A percentile compares a stretch with the other conserved stretches of the same genome.
phyloP scores from a whole-genome alignment of 805 yeast genomes.

The Torulaspora delbrueckii region DNA sequence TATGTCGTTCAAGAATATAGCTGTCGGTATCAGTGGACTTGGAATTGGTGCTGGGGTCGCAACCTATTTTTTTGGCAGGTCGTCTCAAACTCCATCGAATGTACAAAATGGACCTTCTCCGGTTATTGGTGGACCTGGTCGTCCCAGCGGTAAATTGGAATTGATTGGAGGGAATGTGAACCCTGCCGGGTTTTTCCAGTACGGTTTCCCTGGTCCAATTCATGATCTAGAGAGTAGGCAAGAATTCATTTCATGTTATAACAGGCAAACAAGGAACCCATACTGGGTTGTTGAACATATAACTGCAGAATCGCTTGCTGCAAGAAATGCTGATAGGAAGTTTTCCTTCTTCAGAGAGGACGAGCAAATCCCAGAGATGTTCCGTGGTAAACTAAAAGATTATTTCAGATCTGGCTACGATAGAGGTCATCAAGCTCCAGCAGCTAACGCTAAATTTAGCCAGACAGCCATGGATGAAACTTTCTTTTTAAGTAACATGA shows the following conservation, averaged over 20 bases:
- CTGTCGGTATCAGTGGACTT: conserved; percentile 28
- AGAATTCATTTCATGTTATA: conserved; percentile 83
- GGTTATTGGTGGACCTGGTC: conserved; percentile 7
- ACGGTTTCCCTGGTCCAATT: conserved; percentile 93
- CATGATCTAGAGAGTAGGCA: conserved; percentile 71
- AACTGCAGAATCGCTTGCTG: conserved; percentile 61
- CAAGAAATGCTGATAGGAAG: conserved; percentile 64
- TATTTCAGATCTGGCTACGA: conserved; percentile 95
- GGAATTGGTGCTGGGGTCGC: conserved; percentile 34
- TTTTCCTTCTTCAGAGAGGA: conserved; percentile 85
- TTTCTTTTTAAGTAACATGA: conserved; percentile 80
- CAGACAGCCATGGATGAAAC: conserved; percentile 96
- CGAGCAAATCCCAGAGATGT: conserved; percentile 67
- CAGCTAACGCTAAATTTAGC: conserved; percentile 89
- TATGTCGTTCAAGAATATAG: conserved; percentile 23
- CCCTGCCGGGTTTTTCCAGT: conserved; percentile 80
- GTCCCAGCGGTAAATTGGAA: conserved; percentile 14
- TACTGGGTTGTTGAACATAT: conserved; percentile 84
- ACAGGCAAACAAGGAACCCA: conserved; percentile 81
- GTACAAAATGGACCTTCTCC: conserved; percentile 12
- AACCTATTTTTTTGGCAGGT: conserved; percentile 34
- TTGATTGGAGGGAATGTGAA: conserved; percentile 42
- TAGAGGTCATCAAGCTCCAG: conserved; percentile 96
- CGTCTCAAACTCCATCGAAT: conserved; percentile 12
- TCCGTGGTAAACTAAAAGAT: conserved; percentile 73